phyloP scores from a whole-genome alignment of 1,139 yeast genomes.

The Blastobotrys indianensis region DNA sequence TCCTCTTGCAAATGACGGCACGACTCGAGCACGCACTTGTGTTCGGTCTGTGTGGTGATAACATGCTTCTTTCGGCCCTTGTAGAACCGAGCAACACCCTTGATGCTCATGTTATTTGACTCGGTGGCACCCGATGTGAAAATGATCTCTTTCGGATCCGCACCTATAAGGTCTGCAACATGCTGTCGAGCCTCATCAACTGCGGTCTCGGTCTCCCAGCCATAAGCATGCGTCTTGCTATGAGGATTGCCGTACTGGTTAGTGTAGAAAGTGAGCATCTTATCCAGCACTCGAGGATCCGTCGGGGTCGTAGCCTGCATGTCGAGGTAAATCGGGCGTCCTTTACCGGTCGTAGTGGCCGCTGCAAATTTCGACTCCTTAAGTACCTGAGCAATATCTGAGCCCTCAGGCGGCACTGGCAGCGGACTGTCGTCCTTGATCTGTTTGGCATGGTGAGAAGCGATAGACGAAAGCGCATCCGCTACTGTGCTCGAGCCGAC shows the following conservation, averaged over 20 bases:
- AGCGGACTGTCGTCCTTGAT: conserved; percentile 8
- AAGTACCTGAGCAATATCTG: conserved; percentile 21
- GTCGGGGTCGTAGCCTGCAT: conserved; percentile 98
- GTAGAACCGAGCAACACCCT: conserved; percentile 94
- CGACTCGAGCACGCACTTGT: conserved; percentile 94
- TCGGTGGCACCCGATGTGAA: conserved; percentile 99
- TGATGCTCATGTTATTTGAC: conserved; percentile 86
- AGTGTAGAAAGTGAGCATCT: conserved; percentile 86
- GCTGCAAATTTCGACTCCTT: conserved; percentile 21
- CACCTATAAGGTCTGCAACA: conserved; percentile 77
- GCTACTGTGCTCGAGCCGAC: conserved; percentile 19
- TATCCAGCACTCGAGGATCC: conserved; percentile 93
- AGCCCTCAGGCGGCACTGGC: conserved; percentile 22
- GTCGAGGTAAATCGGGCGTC: conserved; percentile 84
- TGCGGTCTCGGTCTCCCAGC: conserved; percentile 96
- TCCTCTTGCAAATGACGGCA: conserved; percentile 93
- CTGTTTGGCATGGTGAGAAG: conserved; percentile 9
- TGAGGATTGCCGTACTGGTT: conserved; percentile 97
- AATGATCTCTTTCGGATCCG: conserved; percentile 94
- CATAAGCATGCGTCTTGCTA: conserved; percentile 95
- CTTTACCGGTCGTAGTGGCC: conserved; percentile 19
- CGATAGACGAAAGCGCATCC: conserved; percentile 14
- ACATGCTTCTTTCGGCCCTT: conserved; percentile 85
- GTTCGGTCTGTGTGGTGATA: conserved; percentile 95
- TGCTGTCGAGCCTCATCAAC: conserved; percentile 82